These are phyloP conservation scores for Leptomonas pyrrhocoris DNA, from an alignment of 208 protist species.

Conservation along the genomic window DNA sequence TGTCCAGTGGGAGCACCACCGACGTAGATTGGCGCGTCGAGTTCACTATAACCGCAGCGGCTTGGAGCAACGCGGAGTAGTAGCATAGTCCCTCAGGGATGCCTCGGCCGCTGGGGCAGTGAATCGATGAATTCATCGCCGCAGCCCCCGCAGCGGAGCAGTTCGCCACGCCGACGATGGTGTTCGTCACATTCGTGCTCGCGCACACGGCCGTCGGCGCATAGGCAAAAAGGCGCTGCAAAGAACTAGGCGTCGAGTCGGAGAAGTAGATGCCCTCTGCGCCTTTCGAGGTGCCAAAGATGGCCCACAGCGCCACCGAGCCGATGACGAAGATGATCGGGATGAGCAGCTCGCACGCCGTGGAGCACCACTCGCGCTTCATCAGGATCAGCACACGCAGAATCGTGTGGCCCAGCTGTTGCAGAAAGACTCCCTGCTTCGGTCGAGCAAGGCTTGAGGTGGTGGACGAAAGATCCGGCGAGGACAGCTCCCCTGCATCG, in stretches of 20 bases:
- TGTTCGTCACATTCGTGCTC: constrained; percentile 3
- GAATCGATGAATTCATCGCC: neutral
- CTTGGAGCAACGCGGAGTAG: constrained; percentile 19
- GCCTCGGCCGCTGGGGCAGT: constrained; percentile 36
- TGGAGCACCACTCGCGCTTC: constrained; percentile 30
- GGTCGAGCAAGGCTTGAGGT: too few species aligned
- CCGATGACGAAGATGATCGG: constrained; percentile 64
- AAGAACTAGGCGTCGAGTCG: neutral
- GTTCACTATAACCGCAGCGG: constrained; percentile 62
- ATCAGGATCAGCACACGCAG: constrained; percentile 54
- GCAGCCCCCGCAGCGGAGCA: constrained; percentile 7
- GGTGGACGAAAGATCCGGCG: too few species aligned
- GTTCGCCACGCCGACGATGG: constrained; percentile 14
- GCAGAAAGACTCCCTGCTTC: constrained; percentile 29
- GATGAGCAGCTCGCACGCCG: constrained; percentile 61
- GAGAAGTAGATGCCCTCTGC: constrained; percentile 20
- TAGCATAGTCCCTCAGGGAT: constrained; percentile 28
- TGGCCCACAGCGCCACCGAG: constrained; percentile 54
- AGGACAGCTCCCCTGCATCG: neutral
- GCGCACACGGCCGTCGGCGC: constrained; percentile 6
- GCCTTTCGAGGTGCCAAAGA: constrained; percentile 30
- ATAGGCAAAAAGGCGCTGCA: neutral
- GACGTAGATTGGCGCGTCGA: constrained; percentile 22
- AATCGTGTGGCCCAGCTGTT: constrained; percentile 54
- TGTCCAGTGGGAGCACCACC: constrained; percentile 40